Evolutionary conservation across 2,329 filamentous ascomycete species (phyloP), one percentile per base, ranked within the genome.

Genomic region (Diaporthe humulicola): DNA sequence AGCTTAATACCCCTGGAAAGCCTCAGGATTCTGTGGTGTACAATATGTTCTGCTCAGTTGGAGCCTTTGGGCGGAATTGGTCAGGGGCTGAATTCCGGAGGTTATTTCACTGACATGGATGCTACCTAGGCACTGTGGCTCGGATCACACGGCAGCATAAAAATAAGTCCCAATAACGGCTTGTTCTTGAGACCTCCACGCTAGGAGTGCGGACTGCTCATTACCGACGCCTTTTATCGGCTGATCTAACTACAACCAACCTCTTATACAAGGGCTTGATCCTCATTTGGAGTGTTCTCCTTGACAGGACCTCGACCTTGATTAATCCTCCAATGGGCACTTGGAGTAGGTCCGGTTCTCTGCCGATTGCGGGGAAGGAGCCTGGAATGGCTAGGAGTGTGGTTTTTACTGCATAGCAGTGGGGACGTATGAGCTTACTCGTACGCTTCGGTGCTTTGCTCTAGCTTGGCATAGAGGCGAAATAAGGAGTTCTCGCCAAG

Each of bases 251-350:
- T 66, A 45, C 19, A n/a, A 33, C 36, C 6, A 30, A 36, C 28
- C 19, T 36, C 14, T 36, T 50, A 36, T 52, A 52, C 40, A 38
- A 36, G 42, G 42, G 30, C 61, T 52, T 36, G 10, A 50, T 67
- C 61, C 42, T 25, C 12, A 67, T 67, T 17, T 67, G 42, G 45
- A 22, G 6, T 19, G 12, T 38, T 4, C 14, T 0, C 42, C 42
- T 48, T 25, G 30, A 22, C 30, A 67, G 61, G 30, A 45, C 10
- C 45, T 67, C 61, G 42, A 36, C 42, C 28, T 30, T 17, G 61
- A 67, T 67, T 52, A 67, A 67, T 67, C 64, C 64, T 67, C 64
- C 64, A 67, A 67, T 67, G 45, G 64, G 30, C 64, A 52, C 14
- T 25, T 25, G 14, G 45, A 38, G 22, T 10, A 10, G 45, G 22